Conservation (phyloP, 805 yeast genomes). For the Myxozyma udenii region DNA sequence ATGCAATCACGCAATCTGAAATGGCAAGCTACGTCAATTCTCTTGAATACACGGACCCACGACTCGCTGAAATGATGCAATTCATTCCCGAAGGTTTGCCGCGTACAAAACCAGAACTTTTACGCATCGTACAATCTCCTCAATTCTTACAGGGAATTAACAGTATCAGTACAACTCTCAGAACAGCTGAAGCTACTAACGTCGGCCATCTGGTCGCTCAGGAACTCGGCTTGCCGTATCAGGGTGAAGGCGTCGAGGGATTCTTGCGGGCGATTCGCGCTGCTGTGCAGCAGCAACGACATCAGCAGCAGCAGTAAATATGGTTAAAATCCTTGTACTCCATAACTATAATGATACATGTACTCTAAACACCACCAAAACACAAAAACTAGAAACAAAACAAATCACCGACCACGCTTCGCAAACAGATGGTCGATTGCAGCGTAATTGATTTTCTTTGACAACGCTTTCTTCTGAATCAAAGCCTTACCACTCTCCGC, state of each 20-base stretch:
- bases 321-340: neutral
- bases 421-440: slow-evolving; percentile 54
- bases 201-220: slow-evolving; percentile 48
- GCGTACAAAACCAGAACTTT: slow-evolving; percentile 41
- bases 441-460: slow-evolving; percentile 86
- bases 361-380: neutral
- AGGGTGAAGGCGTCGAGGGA: slow-evolving; percentile 55
- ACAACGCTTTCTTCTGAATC: slow-evolving; percentile 70
- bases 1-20: slow-evolving; percentile 14
- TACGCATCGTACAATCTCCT: slow-evolving; percentile 48
- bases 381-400: neutral
- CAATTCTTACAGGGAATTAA: slow-evolving; percentile 48
- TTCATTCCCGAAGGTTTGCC: slow-evolving; percentile 47
- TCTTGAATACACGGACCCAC: slow-evolving; percentile 32
- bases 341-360: neutral
- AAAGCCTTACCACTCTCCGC: slow-evolving; percentile 76
- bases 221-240: slow-evolving; percentile 49
- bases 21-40: slow-evolving; percentile 14
- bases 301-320: neutral
- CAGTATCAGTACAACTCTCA: slow-evolving; percentile 46
- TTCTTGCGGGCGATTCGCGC: slow-evolving; percentile 47
- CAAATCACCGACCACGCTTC: slow-evolving; percentile 7
- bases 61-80: slow-evolving; percentile 40
- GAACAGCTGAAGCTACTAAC: slow-evolving; percentile 42
- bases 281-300: slow-evolving; percentile 7